Percentiles rank a stretch among this genome's conserved stretches.
Conservation (phyloP, 2,329 filamentous ascomycete species). For the Drechslerella coelobrocha region DNA sequence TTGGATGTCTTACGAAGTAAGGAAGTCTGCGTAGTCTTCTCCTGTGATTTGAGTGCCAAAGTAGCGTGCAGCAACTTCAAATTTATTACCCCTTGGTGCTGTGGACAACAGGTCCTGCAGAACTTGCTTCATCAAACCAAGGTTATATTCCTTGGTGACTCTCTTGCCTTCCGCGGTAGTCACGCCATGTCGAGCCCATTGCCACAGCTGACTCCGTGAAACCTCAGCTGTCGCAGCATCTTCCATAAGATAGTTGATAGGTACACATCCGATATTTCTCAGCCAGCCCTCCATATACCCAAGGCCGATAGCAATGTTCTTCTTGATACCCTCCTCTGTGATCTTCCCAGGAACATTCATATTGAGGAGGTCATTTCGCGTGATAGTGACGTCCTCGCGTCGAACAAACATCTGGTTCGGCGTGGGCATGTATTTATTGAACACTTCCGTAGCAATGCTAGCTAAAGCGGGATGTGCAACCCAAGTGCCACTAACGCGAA, state of each 20-base stretch:
- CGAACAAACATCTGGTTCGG: slow-evolving; percentile 94
- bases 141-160: slow-evolving; percentile 89
- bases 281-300: slow-evolving; percentile 99
- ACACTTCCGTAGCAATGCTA: slow-evolving; percentile 84
- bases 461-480: slow-evolving; percentile 95
- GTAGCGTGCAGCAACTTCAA: slow-evolving; percentile 85
- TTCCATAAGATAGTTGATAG: slow-evolving; percentile 98
- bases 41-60: slow-evolving; percentile 92
- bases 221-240: slow-evolving; percentile 97
- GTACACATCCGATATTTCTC: slow-evolving; percentile 90
- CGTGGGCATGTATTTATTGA: slow-evolving; percentile 98
- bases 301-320: slow-evolving; percentile 96
- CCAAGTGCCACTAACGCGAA: slow-evolving; percentile 69
- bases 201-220: slow-evolving; percentile 81
- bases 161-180: slow-evolving; percentile 85
- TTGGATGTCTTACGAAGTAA: slow-evolving; percentile 59
- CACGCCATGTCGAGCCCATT: slow-evolving; percentile 81
- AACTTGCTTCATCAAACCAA: slow-evolving; percentile 85
- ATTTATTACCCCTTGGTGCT: slow-evolving; percentile 89
- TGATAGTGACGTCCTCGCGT: slow-evolving; percentile 85
- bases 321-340: slow-evolving; percentile 92
- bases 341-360: slow-evolving; percentile 95
- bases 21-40: slow-evolving; percentile 96
- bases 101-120: slow-evolving; percentile 75
- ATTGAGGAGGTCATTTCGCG: slow-evolving; percentile 89